Evolutionary conservation across 75 land plant species (phyloP).

Genomic region (Ceratopteris richardii): DNA sequence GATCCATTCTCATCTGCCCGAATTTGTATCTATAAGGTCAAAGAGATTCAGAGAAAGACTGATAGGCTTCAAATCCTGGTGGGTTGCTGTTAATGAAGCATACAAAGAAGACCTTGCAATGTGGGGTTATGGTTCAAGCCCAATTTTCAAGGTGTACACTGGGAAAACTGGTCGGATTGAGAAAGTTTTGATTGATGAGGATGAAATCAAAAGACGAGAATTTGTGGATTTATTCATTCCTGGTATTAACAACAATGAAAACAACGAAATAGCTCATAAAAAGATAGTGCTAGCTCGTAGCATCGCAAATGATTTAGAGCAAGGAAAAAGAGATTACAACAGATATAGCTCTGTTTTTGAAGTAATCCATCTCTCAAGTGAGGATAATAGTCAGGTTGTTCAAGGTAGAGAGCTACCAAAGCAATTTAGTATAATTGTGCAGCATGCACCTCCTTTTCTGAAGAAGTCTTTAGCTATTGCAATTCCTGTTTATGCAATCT

Average conservation of each 20-base stretch:
- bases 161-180: constrained; percentile 29
- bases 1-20: no score
- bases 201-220: constrained; percentile 40
- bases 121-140: constrained; percentile 54
- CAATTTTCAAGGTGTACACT: constrained; percentile 42
- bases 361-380: constrained; percentile 12
- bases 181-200: constrained; percentile 42
- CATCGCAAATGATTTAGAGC: constrained; percentile 48
- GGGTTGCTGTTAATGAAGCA: background rate
- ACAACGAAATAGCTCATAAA: constrained; percentile 1
- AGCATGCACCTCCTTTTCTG: constrained; percentile 1
- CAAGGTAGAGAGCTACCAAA: no score
- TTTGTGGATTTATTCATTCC: background rate
- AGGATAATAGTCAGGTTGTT: no score
- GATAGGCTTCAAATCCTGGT: constrained; percentile 1
- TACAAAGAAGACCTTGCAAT: constrained; percentile 35
- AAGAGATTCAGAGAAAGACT: background rate
- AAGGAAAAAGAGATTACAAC: constrained; percentile 30
- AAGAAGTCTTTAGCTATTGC: constrained; percentile 4
- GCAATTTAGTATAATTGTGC: background rate
- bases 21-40: no score
- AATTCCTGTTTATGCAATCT: constrained; percentile 14
- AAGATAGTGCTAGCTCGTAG: constrained; percentile 24
- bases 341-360: constrained; percentile 41
- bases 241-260: background rate